Evolutionary conservation across 192 early-diverging fungal genomes (phyloP), one percentile per base, ranked within the genome.

Genomic region (Podila clonocystis): DNA sequence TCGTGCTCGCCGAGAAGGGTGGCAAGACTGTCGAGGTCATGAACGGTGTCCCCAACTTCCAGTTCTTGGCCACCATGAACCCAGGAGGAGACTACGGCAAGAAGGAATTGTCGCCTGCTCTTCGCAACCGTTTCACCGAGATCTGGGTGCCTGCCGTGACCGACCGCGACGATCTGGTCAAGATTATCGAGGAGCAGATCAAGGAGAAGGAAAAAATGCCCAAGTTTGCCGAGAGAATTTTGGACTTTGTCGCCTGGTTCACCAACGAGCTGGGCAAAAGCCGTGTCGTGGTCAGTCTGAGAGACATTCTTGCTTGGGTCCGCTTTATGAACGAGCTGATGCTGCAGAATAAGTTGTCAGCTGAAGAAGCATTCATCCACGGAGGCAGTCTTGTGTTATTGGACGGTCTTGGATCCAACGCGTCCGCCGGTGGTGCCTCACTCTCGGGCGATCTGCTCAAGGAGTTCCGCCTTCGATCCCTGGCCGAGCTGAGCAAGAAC

Each of bases 21-120:
- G 91, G 93, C 24, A 85, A 92, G 62, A 74, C 84, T 30, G 86
- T 96, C 41, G 91, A 94, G 68, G 89, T 92, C 36, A 84, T 97
- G 61, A 82, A 83, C 12, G 96, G 89, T 0, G 78, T 69, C 9
- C 79, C 85, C 6, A 90, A 89, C 12, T 99, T 99, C 85, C 91
- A 92, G 62, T 98, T 99, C 82, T 83, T 98, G 19, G 97, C 98
- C 2, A 99, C 98, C 4, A 99, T 99, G 98, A 99, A 99, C 83
- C 98, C 98, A 5, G 98, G 98, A 45, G 98, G 98, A 57, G 98
- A 99, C 82, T 98, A 97, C 80, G 98, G 98, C 50, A 99, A 99
- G 85, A 97, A 97, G 74, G 98, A 99, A 82, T 89, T 99, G 19
- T 96, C 94, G 13, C 98, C 98, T 41, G 98, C 98, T 9, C 89